Evolutionary conservation across 2,329 filamentous ascomycete species (phyloP), one percentile per base, ranked within the genome.

Genomic region (Exophiala xenobiotica): DNA sequence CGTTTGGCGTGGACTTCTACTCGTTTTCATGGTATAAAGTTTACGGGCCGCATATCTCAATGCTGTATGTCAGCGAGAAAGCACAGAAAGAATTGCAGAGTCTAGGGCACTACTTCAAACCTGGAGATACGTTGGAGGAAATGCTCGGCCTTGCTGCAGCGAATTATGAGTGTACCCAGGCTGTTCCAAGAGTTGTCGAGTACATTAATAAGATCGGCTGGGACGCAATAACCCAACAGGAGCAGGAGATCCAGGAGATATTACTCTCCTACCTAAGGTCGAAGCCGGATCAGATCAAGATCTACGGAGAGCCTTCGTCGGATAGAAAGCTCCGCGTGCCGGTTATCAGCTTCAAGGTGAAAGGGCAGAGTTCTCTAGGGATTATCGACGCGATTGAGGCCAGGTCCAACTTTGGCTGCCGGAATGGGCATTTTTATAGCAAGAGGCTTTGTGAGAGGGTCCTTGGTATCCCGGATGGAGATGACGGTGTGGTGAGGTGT

Each of bases 21-120:
- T 71, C 77, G n/a, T 89, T 91, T 64, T 84, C 78, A 0, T 91
- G 87, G 87, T 91, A 91, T 70, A 92, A 92, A 66, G 81, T 90
- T 1, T 91, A 87, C 63, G 88, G 87, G 0, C 87, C 88, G 1
- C 88, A 91, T 60, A 75, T 90, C 1, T 78, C 86, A 0, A 79
- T 85, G 57, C 71, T 92, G 1, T 92, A 89, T 63, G 85, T 79
- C 4, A 80, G 80, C 19, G 72, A 73, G 3, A 63, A 67, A 0
- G 82, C 81, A 0, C 81, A 86, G 53, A 63, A 76, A 12, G 67
- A 76, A 41, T 72, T 90, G 48, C 69, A 69, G 3, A 79, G 81
- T 0, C 67, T 84, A 0, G 79, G 80, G 0, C 86, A 89, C 64
- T 88, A 79, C 70, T 90, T 90, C 74, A 88, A 87, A 61, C 66